A percentile compares a stretch with the other conserved stretches of the same genome.
phyloP scores from a whole-genome alignment of 768 basidiomycete species.

The Termitomyces eurrhizus region DNA sequence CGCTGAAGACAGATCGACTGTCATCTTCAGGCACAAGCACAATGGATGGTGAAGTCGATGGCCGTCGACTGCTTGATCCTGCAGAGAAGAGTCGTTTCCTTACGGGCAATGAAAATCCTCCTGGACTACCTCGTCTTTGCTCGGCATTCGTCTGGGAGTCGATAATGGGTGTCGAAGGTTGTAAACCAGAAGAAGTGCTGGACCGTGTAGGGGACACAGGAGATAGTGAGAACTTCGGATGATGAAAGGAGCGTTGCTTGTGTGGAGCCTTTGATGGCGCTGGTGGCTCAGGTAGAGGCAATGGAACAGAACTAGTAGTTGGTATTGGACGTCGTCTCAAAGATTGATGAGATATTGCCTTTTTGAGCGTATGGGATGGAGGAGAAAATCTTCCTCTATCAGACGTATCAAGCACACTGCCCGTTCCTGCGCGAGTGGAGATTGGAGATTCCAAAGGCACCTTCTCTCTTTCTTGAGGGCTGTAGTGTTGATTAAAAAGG shows the following conservation, averaged over 20 bases:
- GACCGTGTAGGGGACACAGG: constrained; percentile 38
- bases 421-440: constrained; percentile 10
- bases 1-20: constrained; percentile 49
- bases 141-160: constrained; percentile 11
- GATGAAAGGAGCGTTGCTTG: constrained; percentile 65
- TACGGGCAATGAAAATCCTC: constrained; percentile 24
- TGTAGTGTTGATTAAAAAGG: constrained; percentile 23
- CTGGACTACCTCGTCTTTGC: constrained; percentile 27
- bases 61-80: constrained; percentile 46
- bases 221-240: constrained; percentile 51
- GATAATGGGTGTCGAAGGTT: constrained; percentile 21
- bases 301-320: constrained; percentile 21
- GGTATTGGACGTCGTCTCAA: constrained; percentile 34
- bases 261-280: constrained; percentile 32
- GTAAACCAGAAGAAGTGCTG: constrained; percentile 25
- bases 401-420: not conserved
- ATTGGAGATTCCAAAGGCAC: constrained; percentile 21
- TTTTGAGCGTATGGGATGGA: constrained; percentile 40
- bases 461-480: constrained; percentile 24
- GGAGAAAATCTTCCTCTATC: constrained; percentile 13
- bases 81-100: constrained; percentile 63
- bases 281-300: constrained; percentile 25
- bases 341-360: constrained; percentile 55
- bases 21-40: constrained; percentile 45
- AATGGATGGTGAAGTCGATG: constrained; percentile 44